Evolutionary conservation across 257 asterid species (phyloP), one percentile per base, ranked within the genome.

Genomic region (Salvia hispanica): DNA sequence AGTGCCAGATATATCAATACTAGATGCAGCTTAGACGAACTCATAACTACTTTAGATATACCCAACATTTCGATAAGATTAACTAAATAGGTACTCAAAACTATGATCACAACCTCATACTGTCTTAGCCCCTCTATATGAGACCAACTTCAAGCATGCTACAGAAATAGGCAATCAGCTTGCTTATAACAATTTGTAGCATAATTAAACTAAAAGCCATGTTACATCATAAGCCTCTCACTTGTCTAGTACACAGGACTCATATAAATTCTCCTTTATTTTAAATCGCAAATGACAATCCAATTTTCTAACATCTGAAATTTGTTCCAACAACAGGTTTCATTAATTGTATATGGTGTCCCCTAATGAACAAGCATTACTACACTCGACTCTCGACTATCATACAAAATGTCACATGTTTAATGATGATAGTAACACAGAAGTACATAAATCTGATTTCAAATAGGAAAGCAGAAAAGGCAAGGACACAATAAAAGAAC

Each of bases 401-500:
- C 15, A 33, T n/a, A 47, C 47, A 45, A 28, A 14, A 45, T 18
- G 15, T 39, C 53, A 39, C 12, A 53, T 44, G 58, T 13, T 11
- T 58, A 70, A 3, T 0, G 53, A 48, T 47, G 33, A 36, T 58
- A 59, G 54, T 47, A 31, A 37, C n/a, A 7, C 14, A 10, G 39
- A 44, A 51, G n/a, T 21, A 37, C 12, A 66, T 18, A 25, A 2
- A 33, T 12, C n/a, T 52, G 61, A 10, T 6, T 39, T 66, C 53
- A 39, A 70, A 74, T 53, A 52, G 39, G 56, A 58, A 70, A 53
- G 59, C 40, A 65, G 64, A 74, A 56, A 25, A 57, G 39, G 10
- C 31, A 52, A 71, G 11, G 37, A 69, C 39, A 53, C 43, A 37
- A 63, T 25, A 39, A 34, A 57, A 62, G 58, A 69, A 84, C 98